These are phyloP conservation scores for Apiotrichum porosum DNA, from an alignment of 1,284 basidiomycete genomes.

Conservation along the genomic window DNA sequence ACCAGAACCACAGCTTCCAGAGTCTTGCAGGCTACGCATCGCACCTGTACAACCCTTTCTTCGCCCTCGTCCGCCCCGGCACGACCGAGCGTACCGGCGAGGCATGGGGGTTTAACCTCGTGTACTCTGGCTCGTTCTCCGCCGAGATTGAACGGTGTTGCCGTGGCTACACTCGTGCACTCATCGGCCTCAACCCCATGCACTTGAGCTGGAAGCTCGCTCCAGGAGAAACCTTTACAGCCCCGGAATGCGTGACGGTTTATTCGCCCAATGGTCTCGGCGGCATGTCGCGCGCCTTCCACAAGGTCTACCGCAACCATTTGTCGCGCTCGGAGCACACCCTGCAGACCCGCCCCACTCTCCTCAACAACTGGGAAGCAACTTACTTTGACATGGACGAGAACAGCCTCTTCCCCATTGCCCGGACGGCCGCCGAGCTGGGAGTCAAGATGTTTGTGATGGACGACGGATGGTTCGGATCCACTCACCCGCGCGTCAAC, in stretches of 20 bases:
- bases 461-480: constrained; percentile 42
- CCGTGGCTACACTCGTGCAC: constrained; percentile 17
- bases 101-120: constrained; percentile 26
- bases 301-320: constrained; percentile 29
- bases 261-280: constrained; percentile 25
- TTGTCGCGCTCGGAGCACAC: constrained; percentile 17
- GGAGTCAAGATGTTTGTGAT: constrained; percentile 37
- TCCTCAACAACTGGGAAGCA: constrained; percentile 41
- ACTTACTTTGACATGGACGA: constrained; percentile 33
- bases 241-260: constrained; percentile 32
- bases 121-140: constrained; percentile 29
- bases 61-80: constrained; percentile 19
- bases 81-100: constrained; percentile 24
- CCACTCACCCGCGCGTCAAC: constrained; percentile 24
- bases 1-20: constrained; percentile 20
- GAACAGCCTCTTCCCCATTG: constrained; percentile 22
- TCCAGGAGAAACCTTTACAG: constrained; percentile 22
- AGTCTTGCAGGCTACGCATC: constrained; percentile 29
- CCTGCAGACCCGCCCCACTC: constrained; percentile 18
- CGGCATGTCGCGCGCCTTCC: constrained; percentile 24
- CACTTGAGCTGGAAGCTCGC: constrained; percentile 26
- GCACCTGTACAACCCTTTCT: constrained; percentile 33
- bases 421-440: constrained; percentile 19
- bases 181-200: constrained; percentile 30
- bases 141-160: constrained; percentile 22